phyloP scores from a whole-genome alignment of 495 filamentous ascomycete species.

The Neurospora hispaniola region DNA sequence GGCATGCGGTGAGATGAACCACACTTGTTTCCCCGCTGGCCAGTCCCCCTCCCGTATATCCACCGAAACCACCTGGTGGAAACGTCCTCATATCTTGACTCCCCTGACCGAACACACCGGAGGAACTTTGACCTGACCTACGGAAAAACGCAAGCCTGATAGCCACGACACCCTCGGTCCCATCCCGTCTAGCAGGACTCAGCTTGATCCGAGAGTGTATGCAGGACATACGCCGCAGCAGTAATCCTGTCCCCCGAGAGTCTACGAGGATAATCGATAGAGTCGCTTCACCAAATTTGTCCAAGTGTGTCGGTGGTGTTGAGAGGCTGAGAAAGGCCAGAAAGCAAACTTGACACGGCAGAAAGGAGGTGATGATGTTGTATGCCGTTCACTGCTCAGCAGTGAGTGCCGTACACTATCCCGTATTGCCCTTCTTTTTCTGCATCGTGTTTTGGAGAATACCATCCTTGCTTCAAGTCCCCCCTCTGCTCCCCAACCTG shows the following conservation, averaged over 20 bases:
- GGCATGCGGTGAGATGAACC: neutral
- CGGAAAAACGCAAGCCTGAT: constrained; percentile 6
- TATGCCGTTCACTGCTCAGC: constrained; percentile 1
- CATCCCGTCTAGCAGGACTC: constrained; percentile 13
- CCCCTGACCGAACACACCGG: neutral
- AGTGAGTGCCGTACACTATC: neutral
- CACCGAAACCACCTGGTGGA: neutral
- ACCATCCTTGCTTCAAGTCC: constrained; percentile 6
- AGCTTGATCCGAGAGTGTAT: constrained; percentile 2
- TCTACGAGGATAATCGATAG: neutral
- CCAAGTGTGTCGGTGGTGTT: neutral
- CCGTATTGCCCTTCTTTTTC: neutral
- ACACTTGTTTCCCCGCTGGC: neutral
- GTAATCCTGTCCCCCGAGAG: constrained; percentile 11
- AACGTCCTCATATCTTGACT: neutral
- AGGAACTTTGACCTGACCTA: constrained; percentile 28
- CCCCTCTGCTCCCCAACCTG: neutral
- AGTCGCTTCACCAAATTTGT: neutral
- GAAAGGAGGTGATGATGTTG: constrained; percentile 9
- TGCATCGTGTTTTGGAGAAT: neutral
- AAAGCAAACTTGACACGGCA: neutral
- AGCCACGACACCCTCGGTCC: neutral
- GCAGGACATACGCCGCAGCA: constrained; percentile 9
- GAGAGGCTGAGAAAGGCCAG: neutral
- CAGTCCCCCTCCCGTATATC: neutral